Conservation (phyloP, 2,329 filamentous ascomycete species). For the Penicillium griseofulvum region DNA sequence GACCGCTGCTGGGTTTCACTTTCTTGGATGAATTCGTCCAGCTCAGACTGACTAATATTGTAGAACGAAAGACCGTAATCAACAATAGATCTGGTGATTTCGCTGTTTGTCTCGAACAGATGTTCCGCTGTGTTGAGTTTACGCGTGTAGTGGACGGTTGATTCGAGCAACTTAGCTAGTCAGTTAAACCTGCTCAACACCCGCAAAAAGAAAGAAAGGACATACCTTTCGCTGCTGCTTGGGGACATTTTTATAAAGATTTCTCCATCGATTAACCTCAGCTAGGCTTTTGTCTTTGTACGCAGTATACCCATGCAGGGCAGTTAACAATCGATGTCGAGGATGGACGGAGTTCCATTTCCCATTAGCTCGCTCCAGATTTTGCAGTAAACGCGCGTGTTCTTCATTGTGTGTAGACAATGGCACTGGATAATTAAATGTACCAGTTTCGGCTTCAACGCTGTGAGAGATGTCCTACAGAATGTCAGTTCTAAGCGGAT, state of each 20-base stretch:
- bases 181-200: background rate
- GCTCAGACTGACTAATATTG: constrained; percentile 43
- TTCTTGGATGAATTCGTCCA: constrained; percentile 44
- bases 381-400: constrained; percentile 15
- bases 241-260: constrained; percentile 21
- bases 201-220: background rate
- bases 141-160: constrained; percentile 56
- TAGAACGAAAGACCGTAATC: constrained; percentile 49
- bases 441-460: background rate
- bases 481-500: background rate
- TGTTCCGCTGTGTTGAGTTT: constrained; percentile 49
- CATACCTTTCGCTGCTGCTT: constrained; percentile 19
- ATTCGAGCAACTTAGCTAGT: constrained; percentile 50
- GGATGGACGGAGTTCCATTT: constrained; percentile 24
- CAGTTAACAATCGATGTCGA: constrained; percentile 27
- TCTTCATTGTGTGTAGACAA: constrained; percentile 5
- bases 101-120: constrained; percentile 47
- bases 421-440: background rate
- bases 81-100: constrained; percentile 49
- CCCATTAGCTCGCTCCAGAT: constrained; percentile 13
- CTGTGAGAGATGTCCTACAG: background rate
- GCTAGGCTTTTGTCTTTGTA: constrained; percentile 22
- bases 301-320: constrained; percentile 25
- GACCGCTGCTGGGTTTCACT: constrained; percentile 37
- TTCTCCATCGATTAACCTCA: constrained; percentile 21